phyloP scores from a whole-genome alignment of 83 land plant genomes.

The Diphasiastrum complanatum region DNA sequence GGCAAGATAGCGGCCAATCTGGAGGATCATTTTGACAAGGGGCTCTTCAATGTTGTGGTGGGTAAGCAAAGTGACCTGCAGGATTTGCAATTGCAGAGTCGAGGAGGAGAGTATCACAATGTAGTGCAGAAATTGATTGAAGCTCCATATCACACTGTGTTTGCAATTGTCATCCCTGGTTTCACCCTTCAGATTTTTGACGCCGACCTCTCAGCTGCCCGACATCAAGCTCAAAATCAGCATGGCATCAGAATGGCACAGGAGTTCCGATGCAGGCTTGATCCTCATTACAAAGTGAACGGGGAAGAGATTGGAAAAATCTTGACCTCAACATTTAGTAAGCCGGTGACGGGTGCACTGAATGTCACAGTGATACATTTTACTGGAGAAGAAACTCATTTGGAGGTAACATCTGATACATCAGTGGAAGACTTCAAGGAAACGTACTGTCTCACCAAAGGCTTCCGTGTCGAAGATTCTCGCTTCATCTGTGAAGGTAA shows the following conservation, averaged over 20 bases:
- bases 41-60: slow-evolving; percentile 16
- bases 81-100: slow-evolving; percentile 1
- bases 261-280: slow-evolving; percentile 9
- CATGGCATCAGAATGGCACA: background rate
- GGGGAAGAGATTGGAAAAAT: background rate
- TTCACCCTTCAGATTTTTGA: slow-evolving; percentile 11
- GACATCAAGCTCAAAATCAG: background rate
- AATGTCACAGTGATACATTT: too few species aligned
- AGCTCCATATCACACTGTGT: background rate
- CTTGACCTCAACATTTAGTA: too few species aligned
- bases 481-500: too few species aligned
- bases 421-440: too few species aligned
- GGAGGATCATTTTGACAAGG: background rate
- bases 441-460: too few species aligned
- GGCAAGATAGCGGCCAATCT: background rate
- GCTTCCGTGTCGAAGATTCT: too few species aligned
- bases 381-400: too few species aligned
- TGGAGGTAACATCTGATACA: too few species aligned
- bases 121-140: background rate
- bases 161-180: slow-evolving; percentile 3
- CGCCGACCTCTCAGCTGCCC: background rate
- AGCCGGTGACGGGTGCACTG: too few species aligned
- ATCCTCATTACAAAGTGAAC: background rate
- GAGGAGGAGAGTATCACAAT: background rate
- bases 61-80: slow-evolving; percentile 7